Conservation (phyloP, 176 grass and related monocot species). For the Echinochloa phyllopogon region DNA sequence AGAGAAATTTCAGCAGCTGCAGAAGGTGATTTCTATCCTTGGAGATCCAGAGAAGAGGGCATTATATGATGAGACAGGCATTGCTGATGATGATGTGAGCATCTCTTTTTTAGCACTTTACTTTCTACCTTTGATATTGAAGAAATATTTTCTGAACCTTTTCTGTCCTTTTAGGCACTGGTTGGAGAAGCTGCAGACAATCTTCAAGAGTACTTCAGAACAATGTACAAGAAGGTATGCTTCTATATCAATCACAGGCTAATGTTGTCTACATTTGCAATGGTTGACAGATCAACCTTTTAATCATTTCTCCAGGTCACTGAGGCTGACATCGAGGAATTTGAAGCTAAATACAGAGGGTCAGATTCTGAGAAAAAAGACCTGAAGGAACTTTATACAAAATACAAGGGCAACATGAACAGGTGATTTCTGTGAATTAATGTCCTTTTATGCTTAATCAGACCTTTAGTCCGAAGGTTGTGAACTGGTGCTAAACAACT, state of each 20-base stretch:
- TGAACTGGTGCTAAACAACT: neutral
- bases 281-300: neutral
- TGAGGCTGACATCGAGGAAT: constrained; percentile 95
- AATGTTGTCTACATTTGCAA: neutral
- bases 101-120: constrained; percentile 14
- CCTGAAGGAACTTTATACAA: constrained; percentile 81
- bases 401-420: constrained; percentile 90
- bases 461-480: neutral
- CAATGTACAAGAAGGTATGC: constrained; percentile 74
- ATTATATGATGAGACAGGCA: constrained; percentile 87
- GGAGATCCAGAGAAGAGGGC: constrained; percentile 89
- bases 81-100: constrained; percentile 87
- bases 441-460: constrained; percentile 7
- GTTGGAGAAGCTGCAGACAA: constrained; percentile 76
- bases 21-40: constrained; percentile 98
- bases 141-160: constrained; percentile 25
- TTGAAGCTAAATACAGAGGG: constrained; percentile 93
- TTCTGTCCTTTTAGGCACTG: constrained; percentile 54
- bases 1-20: constrained; percentile 89
- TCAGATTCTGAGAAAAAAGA: constrained; percentile 96
- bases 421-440: constrained; percentile 53
- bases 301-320: constrained; percentile 58
- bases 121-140: constrained; percentile 1
- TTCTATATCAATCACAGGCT: constrained; percentile 2
- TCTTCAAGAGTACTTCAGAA: constrained; percentile 90